Conservation (phyloP, 2,329 filamentous ascomycete species). For the Elsinoe fawcettii region DNA sequence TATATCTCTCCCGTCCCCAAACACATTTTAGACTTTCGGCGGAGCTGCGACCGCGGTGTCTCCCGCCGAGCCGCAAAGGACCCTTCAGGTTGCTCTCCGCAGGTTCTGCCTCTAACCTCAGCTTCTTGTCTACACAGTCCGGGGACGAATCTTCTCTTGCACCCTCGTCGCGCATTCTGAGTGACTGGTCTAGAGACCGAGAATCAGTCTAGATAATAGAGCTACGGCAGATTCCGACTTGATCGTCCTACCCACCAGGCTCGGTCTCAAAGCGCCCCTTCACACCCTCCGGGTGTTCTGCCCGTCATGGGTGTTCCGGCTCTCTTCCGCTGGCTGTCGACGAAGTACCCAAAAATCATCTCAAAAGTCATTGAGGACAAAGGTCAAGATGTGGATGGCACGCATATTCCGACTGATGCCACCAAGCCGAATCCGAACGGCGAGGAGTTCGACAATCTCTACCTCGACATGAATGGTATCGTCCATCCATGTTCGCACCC, state of each 20-base stretch:
- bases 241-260: not conserved
- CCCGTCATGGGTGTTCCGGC: conserved; percentile 81
- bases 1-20: conserved; percentile 4
- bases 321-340: conserved; percentile 91
- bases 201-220: no score
- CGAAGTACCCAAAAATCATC: conserved; percentile 96
- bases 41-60: not conserved
- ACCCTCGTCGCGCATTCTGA: no score
- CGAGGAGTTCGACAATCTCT: conserved; percentile 96
- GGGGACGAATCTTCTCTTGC: no score
- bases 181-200: no score
- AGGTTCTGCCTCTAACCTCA: not conserved
- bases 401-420: conserved; percentile 74
- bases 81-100: not conserved
- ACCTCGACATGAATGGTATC: conserved; percentile 99
- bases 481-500: conserved; percentile 98
- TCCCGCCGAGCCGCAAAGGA: conserved; percentile 1
- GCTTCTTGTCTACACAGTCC: not conserved
- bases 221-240: not conserved
- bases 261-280: not conserved
- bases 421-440: conserved; percentile 87
- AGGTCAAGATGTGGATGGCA: conserved; percentile 74
- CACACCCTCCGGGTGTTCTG: not conserved
- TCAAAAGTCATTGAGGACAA: conserved; percentile 82
- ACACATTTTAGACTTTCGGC: not conserved